Evolutionary conservation across 148 eudicot species (phyloP).

Genomic region (Chenopodium album): DNA sequence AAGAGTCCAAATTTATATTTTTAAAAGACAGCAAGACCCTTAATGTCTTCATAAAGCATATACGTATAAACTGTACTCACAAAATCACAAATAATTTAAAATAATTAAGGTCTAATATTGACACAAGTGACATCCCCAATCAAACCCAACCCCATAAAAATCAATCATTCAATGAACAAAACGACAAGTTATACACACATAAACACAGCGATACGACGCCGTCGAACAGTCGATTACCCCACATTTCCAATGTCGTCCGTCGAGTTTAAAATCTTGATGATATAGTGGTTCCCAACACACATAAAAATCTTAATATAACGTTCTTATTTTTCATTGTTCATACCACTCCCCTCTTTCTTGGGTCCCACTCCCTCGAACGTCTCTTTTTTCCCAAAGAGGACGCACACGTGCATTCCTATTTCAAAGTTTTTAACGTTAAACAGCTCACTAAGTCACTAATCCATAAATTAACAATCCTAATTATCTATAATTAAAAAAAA

Average conservation of each 20-base stretch:
- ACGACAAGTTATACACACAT: neutral
- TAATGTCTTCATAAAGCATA: too few relatives aligned
- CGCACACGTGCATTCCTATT: slow-evolving; percentile 44
- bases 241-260: slow-evolving; percentile 1
- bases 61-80: too few relatives aligned
- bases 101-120: neutral
- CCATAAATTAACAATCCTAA: neutral
- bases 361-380: slow-evolving; percentile 30
- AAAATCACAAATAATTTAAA: too few relatives aligned
- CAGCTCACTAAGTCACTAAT: neutral
- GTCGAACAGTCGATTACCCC: neutral
- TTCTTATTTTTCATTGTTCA: slow-evolving; percentile 9
- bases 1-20: too few relatives aligned
- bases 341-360: slow-evolving; percentile 11
- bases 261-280: neutral
- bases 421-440: neutral
- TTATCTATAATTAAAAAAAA: neutral
- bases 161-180: neutral
- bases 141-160: neutral
- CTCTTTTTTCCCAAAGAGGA: slow-evolving; percentile 35
- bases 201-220: slow-evolving; percentile 15
- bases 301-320: neutral
- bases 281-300: slow-evolving; percentile 19
- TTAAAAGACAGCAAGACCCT: too few relatives aligned
- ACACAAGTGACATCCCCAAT: slow-evolving; percentile 5